Evolutionary conservation across 495 filamentous ascomycete genomes (phyloP), one percentile per base, ranked within the genome.

Genomic region (Xylaria venustula): DNA sequence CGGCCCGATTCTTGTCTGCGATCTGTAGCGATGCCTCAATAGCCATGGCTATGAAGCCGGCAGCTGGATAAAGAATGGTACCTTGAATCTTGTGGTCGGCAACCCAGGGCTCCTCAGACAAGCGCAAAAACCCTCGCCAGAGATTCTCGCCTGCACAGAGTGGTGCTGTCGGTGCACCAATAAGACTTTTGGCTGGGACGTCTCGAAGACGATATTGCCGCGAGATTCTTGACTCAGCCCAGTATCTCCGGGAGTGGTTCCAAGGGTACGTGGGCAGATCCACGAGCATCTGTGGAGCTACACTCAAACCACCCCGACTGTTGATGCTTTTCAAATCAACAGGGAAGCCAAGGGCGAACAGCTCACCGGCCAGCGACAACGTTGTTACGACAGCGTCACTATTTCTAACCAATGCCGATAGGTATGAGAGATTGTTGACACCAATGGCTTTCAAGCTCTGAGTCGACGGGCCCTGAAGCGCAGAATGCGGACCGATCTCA

Each of bases 31-130:
- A n/a, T n/a, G 79, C 83, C 62, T 85, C 82, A 14, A 77, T 65
- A 4, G 64, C 76, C 79, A 85, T 83, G 0, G 69, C 64, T 0
- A 81, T 62, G 61, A 80, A 83, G 1, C 75, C 81, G 0, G 81
- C 76, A 2, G 66, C 71, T 0, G 83, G 82, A 32, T 79, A 84
- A 0, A 85, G 50, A 3, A 81, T 73, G 0, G 75, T 71, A 0
- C 58, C 59, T 2, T 66, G 63, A 30, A 73, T 69, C 22, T 56
- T 70, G 47, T 85, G 81, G 47, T 83, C 76, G 11, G 62, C 20
- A 0, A 85, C 55, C 82, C 82, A 85, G 0, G 80, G 79, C 9
- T 74, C 65, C 50, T 79, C 71, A 1, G 57, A 54, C 0, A 73
- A 34, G 3, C 69, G 58, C 5, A 83, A 51, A 17, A 72, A 65